These are phyloP conservation scores for Paraconiothyrium brasiliense DNA, from an alignment of 2,329 filamentous ascomycete species.

Conservation along the genomic window DNA sequence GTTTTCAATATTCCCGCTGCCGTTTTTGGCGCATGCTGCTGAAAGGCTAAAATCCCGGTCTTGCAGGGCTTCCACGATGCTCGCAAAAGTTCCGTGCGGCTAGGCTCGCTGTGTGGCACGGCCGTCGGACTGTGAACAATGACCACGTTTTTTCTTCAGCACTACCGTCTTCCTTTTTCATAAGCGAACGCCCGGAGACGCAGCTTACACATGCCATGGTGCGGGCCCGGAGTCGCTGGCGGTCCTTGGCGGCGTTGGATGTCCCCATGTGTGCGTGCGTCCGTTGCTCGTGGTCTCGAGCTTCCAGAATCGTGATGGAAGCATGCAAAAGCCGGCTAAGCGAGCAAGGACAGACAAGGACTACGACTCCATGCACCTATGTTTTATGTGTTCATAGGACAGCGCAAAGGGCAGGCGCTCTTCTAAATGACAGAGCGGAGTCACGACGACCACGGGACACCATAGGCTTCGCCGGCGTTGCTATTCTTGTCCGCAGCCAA, in stretches of 20 bases:
- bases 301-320: slow-evolving; percentile 16
- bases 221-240: slow-evolving; percentile 16
- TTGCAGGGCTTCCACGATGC: slow-evolving; percentile 33
- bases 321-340: slow-evolving; percentile 10
- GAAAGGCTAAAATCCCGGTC: slow-evolving; percentile 39
- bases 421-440: slow-evolving; percentile 21
- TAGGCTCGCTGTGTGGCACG: slow-evolving; percentile 29
- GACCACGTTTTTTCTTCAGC: slow-evolving; percentile 24
- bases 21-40: slow-evolving; percentile 42
- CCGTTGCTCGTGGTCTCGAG: slow-evolving; percentile 11
- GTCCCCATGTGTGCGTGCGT: slow-evolving; percentile 14
- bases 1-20: slow-evolving; percentile 42
- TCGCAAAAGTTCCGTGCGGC: slow-evolving; percentile 37
- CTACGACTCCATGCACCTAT: background rate
- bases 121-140: slow-evolving; percentile 25
- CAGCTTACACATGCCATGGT: slow-evolving; percentile 19
- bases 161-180: slow-evolving; percentile 21
- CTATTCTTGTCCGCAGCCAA: slow-evolving; percentile 33
- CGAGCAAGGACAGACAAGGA: slow-evolving; percentile 5
- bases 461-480: slow-evolving; percentile 21
- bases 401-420: slow-evolving; percentile 15
- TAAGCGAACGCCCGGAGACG: slow-evolving; percentile 23
- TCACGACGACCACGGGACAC: slow-evolving; percentile 17
- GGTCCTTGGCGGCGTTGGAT: slow-evolving; percentile 18
- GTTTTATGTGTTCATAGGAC: background rate